Evolutionary conservation across 257 asterid genomes (phyloP), one percentile per base, ranked within the genome.

Genomic region (Fraxinus americana): DNA sequence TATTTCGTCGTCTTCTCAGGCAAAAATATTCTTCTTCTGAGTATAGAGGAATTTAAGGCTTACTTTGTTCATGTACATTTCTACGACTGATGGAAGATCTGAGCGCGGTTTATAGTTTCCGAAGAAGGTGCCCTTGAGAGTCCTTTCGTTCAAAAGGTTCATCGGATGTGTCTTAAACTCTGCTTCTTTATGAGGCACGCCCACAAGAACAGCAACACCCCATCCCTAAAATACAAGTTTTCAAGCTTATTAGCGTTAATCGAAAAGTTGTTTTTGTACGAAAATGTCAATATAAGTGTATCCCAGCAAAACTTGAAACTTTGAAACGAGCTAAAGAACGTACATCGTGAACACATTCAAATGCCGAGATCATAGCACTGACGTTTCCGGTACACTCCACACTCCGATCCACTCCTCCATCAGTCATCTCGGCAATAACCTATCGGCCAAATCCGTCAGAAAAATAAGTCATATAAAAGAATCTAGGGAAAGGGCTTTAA

Each of bases 151-250:
- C 78, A 88, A 57, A 8, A 86, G 30, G 50, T 88, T 88, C 48
- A 86, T 70, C 27, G 90, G 90, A 25, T 79, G 85, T 16, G 92
- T 88, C 78, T 77, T 86, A 87, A 86, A 88, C 17, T 71, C 82
- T 4, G 82, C 87, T 11, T 86, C 88, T 68, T 84, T 88, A 59
- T 86, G 82, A 17, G 92, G 90, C 16, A 88, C 90, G 1, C 92
- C 92, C 41, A 88, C 90, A 43, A 88, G 89, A 41, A 88, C 90
- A 66, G 88, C 90, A 16, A 88, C 88, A 12, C 90, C 90, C 92
- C 90, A 88, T 4, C 90, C 91, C 91, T 84, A 67, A 39, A 50
- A 8, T 54, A 67, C 34, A 54, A 67, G 43, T 16, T 73, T 73
- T 30, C 45, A 11, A 27, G 23, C 23, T 27, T 43, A 10, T 70